Evolutionary conservation across 768 basidiomycete genomes (phyloP).

Genomic region (Mycena metata): DNA sequence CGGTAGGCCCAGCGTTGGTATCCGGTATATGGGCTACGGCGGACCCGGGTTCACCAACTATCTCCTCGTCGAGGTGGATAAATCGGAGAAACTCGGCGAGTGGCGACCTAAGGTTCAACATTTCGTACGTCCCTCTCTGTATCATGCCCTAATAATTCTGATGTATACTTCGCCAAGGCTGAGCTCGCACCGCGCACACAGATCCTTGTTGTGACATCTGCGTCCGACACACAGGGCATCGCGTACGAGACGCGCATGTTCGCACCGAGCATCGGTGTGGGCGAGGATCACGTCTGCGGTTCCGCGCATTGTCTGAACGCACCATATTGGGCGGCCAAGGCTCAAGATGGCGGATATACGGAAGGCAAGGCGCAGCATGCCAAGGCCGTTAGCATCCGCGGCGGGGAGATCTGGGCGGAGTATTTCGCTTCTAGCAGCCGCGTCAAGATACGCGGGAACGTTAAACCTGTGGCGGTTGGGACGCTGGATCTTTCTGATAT

Average conservation of each 20-base stretch:
- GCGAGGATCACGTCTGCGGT: slow-evolving; percentile 31
- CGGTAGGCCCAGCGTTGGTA: background rate
- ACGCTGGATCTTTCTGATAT: slow-evolving; percentile 16
- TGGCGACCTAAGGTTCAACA: slow-evolving; percentile 6
- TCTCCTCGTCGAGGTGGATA: slow-evolving; percentile 26
- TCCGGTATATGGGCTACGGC: slow-evolving; percentile 26
- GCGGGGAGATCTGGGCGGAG: slow-evolving; percentile 27
- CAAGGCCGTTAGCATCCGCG: slow-evolving; percentile 26
- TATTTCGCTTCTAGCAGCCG: slow-evolving; percentile 13
- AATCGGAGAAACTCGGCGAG: slow-evolving; percentile 5
- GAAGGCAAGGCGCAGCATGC: slow-evolving; percentile 17
- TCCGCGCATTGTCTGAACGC: slow-evolving; percentile 33
- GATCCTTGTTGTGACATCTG: slow-evolving; percentile 27
- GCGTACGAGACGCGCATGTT: slow-evolving; percentile 35
- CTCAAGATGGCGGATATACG: background rate
- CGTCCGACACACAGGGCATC: background rate
- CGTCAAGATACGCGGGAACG: slow-evolving; percentile 20
- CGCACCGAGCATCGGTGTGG: slow-evolving; percentile 21
- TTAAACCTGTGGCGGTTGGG: slow-evolving; percentile 18
- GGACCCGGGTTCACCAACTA: slow-evolving; percentile 28
- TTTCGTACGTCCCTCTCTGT: slow-evolving; percentile 5
- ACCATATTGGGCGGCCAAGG: slow-evolving; percentile 30
- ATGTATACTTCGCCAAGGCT: background rate
- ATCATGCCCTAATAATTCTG: background rate
- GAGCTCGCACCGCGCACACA: slow-evolving; percentile 11